These are phyloP conservation scores for Cyberlindnera samutprakarnensis DNA, from an alignment of 805 yeast genomes.

Conservation along the genomic window DNA sequence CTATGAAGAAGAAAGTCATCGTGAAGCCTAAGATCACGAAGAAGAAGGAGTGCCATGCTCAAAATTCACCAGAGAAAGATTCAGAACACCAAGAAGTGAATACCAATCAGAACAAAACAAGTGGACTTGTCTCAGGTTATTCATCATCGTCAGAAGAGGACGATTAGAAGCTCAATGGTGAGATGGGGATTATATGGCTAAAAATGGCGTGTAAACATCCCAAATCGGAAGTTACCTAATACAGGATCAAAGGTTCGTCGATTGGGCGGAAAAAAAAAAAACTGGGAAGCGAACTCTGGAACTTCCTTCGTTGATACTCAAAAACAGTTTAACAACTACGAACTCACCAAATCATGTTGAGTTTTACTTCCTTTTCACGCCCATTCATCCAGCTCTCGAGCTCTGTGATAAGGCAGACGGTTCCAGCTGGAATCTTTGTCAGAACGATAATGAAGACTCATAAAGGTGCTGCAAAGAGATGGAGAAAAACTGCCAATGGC, in stretches of 20 bases:
- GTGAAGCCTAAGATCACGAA: background rate
- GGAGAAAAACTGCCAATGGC: slow-evolving; percentile 66
- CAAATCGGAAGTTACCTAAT: too few species aligned
- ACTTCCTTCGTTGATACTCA: too few species aligned
- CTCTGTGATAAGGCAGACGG: background rate
- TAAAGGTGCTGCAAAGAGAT: slow-evolving; percentile 81
- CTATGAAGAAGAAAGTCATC: background rate
- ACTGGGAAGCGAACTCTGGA: too few species aligned
- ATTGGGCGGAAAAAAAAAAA: too few species aligned
- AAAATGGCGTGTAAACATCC: too few species aligned
- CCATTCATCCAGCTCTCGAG: background rate
- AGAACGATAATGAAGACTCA: slow-evolving; percentile 60
- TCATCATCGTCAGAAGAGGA: slow-evolving; percentile 5
- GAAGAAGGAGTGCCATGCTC: background rate
- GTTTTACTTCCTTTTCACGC: slow-evolving; percentile 5
- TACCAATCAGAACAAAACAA: background rate
- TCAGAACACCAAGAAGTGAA: background rate
- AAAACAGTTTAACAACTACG: background rate
- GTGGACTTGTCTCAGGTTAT: slow-evolving; percentile 2
- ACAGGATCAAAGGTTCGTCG: too few species aligned
- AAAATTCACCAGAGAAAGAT: too few species aligned
- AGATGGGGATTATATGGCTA: too few species aligned
- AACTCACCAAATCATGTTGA: slow-evolving; percentile 6
- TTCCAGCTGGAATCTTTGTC: slow-evolving; percentile 13
- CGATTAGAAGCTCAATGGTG: too few species aligned